Conservation (phyloP, 352 stramenopile species). For the Pythium scleroteichum region DNA sequence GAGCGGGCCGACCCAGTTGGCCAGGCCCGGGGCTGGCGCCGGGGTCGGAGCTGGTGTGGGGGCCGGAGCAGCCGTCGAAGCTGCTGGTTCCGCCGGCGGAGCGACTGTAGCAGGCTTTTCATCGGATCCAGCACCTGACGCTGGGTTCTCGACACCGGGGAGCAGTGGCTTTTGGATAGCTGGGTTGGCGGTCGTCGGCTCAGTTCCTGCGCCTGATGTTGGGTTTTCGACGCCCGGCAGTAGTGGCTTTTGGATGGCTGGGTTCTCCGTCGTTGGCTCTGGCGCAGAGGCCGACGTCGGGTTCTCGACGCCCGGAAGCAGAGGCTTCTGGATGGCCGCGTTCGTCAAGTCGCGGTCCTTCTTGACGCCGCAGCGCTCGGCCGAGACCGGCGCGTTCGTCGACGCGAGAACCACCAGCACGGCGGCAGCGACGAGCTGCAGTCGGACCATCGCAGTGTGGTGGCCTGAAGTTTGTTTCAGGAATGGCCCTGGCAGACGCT, state of each 20-base stretch:
- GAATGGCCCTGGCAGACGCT: no score
- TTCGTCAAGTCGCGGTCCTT: not conserved
- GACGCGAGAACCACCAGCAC: not conserved
- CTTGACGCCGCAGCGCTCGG: not conserved
- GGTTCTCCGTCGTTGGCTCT: not conserved
- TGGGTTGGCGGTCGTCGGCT: not conserved
- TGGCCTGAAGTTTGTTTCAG: no score
- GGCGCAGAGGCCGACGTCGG: not conserved
- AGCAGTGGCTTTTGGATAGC: no score
- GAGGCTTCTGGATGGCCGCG: no score
- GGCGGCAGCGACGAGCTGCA: not conserved
- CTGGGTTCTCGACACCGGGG: not conserved
- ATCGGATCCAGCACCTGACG: not conserved
- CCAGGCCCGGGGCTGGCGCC: not conserved
- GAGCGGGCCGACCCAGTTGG: conserved; percentile 25
- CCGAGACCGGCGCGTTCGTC: not conserved
- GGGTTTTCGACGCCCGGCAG: not conserved
- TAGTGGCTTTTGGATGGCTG: not conserved
- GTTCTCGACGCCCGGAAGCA: not conserved
- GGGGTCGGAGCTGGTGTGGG: not conserved
- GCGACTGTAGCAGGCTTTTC: not conserved
- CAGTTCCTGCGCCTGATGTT: not conserved
- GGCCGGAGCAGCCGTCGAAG: not conserved
- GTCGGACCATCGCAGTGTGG: not conserved
- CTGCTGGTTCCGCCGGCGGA: not conserved